phyloP scores from a whole-genome alignment of 2,329 filamentous ascomycete genomes.

The Colletotrichum higginsianum region DNA sequence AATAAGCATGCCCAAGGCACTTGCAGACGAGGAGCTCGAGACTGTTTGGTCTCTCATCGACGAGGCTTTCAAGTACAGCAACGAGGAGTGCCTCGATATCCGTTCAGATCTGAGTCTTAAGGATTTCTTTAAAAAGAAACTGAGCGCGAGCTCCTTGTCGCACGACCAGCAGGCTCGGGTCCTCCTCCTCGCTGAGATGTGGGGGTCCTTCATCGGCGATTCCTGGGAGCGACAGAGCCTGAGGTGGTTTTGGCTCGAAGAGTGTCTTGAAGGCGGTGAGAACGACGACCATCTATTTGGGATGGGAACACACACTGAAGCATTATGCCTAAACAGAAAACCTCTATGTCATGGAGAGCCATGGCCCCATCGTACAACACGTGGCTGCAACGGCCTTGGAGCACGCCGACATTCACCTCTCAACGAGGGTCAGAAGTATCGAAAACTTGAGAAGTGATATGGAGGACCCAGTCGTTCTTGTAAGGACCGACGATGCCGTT shows the following conservation, averaged over 20 bases:
- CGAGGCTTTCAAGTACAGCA: background rate
- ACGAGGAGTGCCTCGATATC: background rate
- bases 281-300: background rate
- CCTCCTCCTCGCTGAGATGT: constrained; percentile 55
- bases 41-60: background rate
- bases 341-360: constrained; percentile 3
- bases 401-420: background rate
- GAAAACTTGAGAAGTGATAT: background rate
- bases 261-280: constrained; percentile 68
- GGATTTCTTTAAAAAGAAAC: background rate
- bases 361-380: background rate
- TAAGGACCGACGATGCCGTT: constrained; percentile 49
- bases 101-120: background rate
- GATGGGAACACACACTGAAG: background rate
- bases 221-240: constrained; percentile 59
- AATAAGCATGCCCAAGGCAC: background rate
- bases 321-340: constrained; percentile 1
- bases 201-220: constrained; percentile 68
- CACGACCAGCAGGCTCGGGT: background rate
- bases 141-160: background rate
- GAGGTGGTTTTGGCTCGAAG: constrained; percentile 71
- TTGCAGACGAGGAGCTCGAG: background rate
- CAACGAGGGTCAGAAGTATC: background rate
- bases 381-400: background rate
- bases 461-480: background rate